A percentile compares a stretch with the other conserved stretches of the same genome.
Evolutionary conservation across 2,329 filamentous ascomycete genomes (phyloP).

Genomic region (Colletotrichum chlorophyti): DNA sequence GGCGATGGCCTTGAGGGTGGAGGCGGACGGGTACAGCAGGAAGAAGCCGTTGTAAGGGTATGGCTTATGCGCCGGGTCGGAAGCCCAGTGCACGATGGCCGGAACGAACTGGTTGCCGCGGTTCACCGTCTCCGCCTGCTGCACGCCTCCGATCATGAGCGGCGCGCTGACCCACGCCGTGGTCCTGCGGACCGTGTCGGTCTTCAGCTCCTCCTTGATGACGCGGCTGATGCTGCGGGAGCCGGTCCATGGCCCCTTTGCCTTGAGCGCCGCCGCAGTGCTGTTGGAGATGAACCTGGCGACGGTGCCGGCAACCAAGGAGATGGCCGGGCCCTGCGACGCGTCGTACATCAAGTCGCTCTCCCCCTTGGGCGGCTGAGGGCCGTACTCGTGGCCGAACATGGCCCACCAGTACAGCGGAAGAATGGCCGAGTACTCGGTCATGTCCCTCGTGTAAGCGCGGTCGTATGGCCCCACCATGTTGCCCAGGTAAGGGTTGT

Average conservation of each 20-base stretch:
- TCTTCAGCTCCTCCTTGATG: constrained; percentile 42
- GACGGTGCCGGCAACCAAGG: constrained; percentile 44
- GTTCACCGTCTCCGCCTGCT: constrained; percentile 43
- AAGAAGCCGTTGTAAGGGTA: constrained; percentile 48
- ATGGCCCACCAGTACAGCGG: constrained; percentile 50
- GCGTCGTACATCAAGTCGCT: constrained; percentile 48
- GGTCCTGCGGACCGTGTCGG: constrained; percentile 37
- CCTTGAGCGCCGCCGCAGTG: constrained; percentile 36
- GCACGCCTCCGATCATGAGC: constrained; percentile 50
- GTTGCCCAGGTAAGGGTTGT: constrained; percentile 43
- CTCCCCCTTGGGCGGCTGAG: constrained; percentile 44
- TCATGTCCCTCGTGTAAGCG: constrained; percentile 47
- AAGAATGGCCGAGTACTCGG: constrained; percentile 46
- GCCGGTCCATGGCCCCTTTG: constrained; percentile 41
- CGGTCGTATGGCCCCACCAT: constrained; percentile 44
- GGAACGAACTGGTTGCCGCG: constrained; percentile 50
- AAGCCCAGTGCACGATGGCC: constrained; percentile 53
- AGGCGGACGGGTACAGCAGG: constrained; percentile 48
- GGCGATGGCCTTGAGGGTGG: constrained; percentile 47
- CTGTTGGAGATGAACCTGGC: constrained; percentile 36
- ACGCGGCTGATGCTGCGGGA: constrained; percentile 43
- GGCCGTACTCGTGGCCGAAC: constrained; percentile 46
- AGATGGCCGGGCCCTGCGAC: constrained; percentile 46
- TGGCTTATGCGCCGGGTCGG: constrained; percentile 44
- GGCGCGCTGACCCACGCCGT: constrained; percentile 49